Evolutionary conservation across 306 rosid genomes (phyloP), one percentile per base, ranked within the genome.

Genomic region (Ormosia emarginata): DNA sequence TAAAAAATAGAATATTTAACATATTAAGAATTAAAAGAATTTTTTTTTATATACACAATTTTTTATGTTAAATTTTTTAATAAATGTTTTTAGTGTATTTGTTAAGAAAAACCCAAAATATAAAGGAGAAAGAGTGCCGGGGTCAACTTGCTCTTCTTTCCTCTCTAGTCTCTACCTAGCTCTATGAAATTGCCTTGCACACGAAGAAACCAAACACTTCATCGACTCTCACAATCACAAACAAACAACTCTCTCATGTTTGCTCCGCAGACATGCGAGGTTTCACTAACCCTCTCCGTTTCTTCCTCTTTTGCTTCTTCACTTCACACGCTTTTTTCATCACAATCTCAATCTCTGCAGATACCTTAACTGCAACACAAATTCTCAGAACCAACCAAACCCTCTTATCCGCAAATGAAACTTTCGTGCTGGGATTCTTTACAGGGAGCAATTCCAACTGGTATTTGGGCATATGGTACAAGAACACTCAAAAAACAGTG

Each of bases 381-480:
- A 40, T 72, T 5, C 92, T 94, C 66, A 1, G 10, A 63, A 12
- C 67, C 32, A 66, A 77, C 78, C 90, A 85, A 15, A 92, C 92
- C 67, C 91, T 94, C 8, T 24, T 67, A 46, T 94, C 98, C 4
- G 2, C 81, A 30, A 76, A 67, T 2, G 56, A 63, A 15, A 32
- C 80, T 15, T 94, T 88, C 57, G 92, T 88, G 37, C 82, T 94
- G 1, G 95, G 91, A 8, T 86, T 94, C 83, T 88, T 94, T 70
- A 0, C 47, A 0, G 73, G 78, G 0, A 39, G 59, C 30, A 61
- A 37, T 24, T 81, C 94, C 13, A 73, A 71, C 3, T 87, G 82
- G 82, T 94, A 85, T 74, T 77, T 94, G n/a, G 97, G 92, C 14
- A 82, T 90, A 15, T 74, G 98, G 92, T 94, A 94, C 89, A 82